A percentile compares a stretch with the other conserved stretches of the same genome.
Conservation (phyloP, 371 early-diverging fungal species). For the Mortierella sp. region DNA sequence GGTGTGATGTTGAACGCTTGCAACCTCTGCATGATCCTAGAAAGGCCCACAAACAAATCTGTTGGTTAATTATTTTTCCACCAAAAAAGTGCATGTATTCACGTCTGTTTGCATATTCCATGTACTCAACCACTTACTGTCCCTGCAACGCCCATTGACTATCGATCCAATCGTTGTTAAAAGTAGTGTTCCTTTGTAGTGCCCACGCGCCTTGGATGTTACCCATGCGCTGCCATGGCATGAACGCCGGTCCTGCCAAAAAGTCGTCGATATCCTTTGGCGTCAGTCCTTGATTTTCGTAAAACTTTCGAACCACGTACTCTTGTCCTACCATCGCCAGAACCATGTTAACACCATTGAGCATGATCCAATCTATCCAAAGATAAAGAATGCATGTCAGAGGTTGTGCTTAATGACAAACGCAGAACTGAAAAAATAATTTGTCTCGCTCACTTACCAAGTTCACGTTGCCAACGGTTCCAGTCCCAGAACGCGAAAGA, state of each 20-base stretch:
- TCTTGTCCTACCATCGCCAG: conserved; percentile 54
- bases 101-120: neutral
- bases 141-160: conserved; percentile 52
- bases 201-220: conserved; percentile 52
- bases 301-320: conserved; percentile 48
- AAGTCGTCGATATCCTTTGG: conserved; percentile 33
- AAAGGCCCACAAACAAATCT: neutral
- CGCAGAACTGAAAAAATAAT: neutral
- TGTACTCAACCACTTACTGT: conserved; percentile 25
- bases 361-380: conserved; percentile 51
- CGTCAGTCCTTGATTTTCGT: conserved; percentile 38
- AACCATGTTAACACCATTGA: conserved; percentile 57
- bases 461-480: conserved; percentile 56
- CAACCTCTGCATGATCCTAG: conserved; percentile 49
- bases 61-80: neutral
- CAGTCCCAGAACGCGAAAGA: conserved; percentile 60
- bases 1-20: conserved; percentile 49
- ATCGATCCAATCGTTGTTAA: conserved; percentile 50
- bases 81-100: neutral
- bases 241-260: conserved; percentile 43
- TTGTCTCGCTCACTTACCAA: conserved; percentile 23
- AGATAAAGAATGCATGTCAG: too few species aligned
- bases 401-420: too few species aligned
- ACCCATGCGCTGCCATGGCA: conserved; percentile 59
- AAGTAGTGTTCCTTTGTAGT: conserved; percentile 18